phyloP scores from a whole-genome alignment of 129 eudicot species.

The Apium graveolens region DNA sequence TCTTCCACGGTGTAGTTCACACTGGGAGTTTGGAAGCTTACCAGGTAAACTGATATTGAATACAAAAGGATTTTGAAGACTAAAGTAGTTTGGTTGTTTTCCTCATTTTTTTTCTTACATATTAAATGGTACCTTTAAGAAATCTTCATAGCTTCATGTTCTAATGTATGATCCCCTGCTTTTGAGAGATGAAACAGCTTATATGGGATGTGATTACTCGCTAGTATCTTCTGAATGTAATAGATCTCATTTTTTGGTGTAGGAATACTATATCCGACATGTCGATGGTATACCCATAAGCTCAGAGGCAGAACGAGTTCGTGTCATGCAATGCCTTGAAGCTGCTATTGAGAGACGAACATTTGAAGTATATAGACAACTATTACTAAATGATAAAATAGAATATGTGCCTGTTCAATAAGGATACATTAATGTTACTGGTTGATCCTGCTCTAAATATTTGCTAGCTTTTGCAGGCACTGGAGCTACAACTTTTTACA shows the following conservation, averaged over 20 bases:
- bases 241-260: slow-evolving; percentile 10
- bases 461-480: slow-evolving; percentile 38
- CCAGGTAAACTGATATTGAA: slow-evolving; percentile 43
- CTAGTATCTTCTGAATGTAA: neutral
- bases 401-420: neutral
- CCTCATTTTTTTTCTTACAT: neutral
- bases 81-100: neutral
- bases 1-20: slow-evolving; percentile 88
- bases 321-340: slow-evolving; percentile 83
- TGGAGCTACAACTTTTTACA: slow-evolving; percentile 61
- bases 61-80: neutral
- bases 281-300: slow-evolving; percentile 78
- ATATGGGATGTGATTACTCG: neutral
- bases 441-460: neutral
- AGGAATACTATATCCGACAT: slow-evolving; percentile 91
- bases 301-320: slow-evolving; percentile 94
- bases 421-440: neutral
- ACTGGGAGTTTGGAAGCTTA: slow-evolving; percentile 73
- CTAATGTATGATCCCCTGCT: neutral
- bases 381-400: neutral
- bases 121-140: neutral
- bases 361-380: slow-evolving; percentile 44
- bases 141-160: neutral
- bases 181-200: neutral
- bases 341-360: slow-evolving; percentile 92